A percentile compares a stretch with the other conserved stretches of the same genome.
These are phyloP conservation scores for Nemania diffusa DNA, from an alignment of 2,329 filamentous ascomycete genomes.

Conservation along the genomic window DNA sequence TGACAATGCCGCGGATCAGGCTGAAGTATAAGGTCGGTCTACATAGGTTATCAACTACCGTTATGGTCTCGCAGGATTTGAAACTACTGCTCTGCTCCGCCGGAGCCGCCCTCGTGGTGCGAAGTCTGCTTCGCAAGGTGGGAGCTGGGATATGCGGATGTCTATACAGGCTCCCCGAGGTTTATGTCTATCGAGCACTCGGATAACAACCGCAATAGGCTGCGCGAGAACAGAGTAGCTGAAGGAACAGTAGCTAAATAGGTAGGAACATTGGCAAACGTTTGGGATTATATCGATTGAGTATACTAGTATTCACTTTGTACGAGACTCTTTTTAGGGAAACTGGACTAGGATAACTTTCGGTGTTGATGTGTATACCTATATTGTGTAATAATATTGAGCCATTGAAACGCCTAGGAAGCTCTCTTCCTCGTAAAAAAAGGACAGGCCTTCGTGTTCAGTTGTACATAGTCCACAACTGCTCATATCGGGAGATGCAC, in stretches of 20 bases:
- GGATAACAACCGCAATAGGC: not conserved
- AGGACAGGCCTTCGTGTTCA: not conserved
- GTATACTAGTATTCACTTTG: constrained; percentile 22
- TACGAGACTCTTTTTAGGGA: constrained; percentile 1
- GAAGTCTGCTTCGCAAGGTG: not conserved
- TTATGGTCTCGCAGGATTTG: not conserved
- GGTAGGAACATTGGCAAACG: not conserved
- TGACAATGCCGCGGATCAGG: not conserved
- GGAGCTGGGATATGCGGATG: not conserved
- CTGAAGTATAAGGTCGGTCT: not conserved
- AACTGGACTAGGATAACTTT: constrained; percentile 1
- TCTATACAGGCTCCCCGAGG: too few species aligned
- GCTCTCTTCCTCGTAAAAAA: constrained; percentile 1
- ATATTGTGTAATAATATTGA: constrained; percentile 11
- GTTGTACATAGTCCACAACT: not conserved
- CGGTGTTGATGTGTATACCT: constrained; percentile 1
- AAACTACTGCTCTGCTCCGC: not conserved
- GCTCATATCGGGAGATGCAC: not conserved
- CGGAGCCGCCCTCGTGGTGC: not conserved
- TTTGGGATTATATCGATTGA: constrained; percentile 2
- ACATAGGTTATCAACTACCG: not conserved
- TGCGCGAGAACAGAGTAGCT: not conserved
- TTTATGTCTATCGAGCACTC: not conserved
- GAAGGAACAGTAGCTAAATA: not conserved
- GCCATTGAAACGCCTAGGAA: constrained; percentile 2